These are phyloP conservation scores for Xylaria sp. DNA, from an alignment of 2,329 filamentous ascomycete genomes.

Conservation along the genomic window DNA sequence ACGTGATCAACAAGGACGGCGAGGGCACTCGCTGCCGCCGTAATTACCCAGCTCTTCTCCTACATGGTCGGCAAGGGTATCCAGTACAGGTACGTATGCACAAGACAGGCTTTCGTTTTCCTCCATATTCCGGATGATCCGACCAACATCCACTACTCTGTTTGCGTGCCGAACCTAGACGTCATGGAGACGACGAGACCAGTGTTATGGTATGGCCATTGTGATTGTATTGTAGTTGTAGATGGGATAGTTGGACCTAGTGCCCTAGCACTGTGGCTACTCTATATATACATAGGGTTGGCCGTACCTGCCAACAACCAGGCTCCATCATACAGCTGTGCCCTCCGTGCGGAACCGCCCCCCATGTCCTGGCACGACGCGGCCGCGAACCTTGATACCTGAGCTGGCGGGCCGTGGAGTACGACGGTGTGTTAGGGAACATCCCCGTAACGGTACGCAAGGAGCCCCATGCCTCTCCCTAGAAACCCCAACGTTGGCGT, in stretches of 20 bases:
- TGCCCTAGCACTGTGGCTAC: no score
- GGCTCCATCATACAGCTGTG: no score
- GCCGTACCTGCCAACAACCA: no score
- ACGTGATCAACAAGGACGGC: constrained; percentile 43
- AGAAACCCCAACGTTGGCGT: constrained; percentile 35
- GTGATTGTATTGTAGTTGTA: constrained; percentile 47
- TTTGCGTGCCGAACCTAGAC: constrained; percentile 39
- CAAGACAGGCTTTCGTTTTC: constrained; percentile 4
- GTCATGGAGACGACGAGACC: constrained; percentile 43
- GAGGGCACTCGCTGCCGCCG: constrained; percentile 44
- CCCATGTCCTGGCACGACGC: constrained; percentile 41
- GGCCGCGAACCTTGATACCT: constrained; percentile 40
- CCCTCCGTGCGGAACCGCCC: constrained; percentile 39
- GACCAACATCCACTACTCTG: constrained; percentile 41
- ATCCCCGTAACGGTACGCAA: constrained; percentile 26
- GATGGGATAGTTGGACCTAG: no score
- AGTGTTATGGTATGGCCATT: constrained; percentile 46
- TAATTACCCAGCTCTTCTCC: constrained; percentile 49
- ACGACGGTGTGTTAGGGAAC: constrained; percentile 23
- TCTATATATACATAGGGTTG: no score
- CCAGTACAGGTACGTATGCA: constrained; percentile 15
- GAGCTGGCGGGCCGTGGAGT: constrained; percentile 45
- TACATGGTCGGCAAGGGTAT: constrained; percentile 17
- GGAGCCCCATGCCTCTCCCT: constrained; percentile 3
- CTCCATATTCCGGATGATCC: constrained; percentile 27